phyloP scores from a whole-genome alignment of 164 flowering plant species.

The Umbilicus rupestris region DNA sequence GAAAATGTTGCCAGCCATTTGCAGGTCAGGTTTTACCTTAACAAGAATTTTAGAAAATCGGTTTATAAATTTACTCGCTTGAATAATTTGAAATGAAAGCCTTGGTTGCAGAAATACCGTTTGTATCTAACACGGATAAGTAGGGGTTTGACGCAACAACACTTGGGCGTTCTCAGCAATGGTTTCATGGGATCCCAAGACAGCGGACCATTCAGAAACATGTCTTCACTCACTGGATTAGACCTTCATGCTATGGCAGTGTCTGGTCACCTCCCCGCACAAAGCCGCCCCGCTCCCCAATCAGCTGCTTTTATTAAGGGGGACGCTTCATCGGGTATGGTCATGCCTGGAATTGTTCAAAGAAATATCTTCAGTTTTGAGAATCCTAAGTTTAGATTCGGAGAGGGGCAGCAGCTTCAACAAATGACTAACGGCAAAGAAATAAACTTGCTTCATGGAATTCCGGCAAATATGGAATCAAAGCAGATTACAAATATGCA shows the following conservation, averaged over 20 bases:
- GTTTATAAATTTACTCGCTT: background rate
- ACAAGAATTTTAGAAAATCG: background rate
- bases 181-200: constrained; percentile 51
- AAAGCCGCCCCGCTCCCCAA: constrained; percentile 64
- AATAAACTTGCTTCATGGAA: constrained; percentile 59
- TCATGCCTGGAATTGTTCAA: constrained; percentile 51
- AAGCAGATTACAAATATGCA: constrained; percentile 55
- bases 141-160: constrained; percentile 47
- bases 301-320: constrained; percentile 51
- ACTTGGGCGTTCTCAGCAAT: constrained; percentile 35
- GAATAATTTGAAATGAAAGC: constrained; percentile 4
- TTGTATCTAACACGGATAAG: constrained; percentile 76
- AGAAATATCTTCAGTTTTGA: constrained; percentile 61
- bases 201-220: constrained; percentile 32
- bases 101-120: constrained; percentile 68
- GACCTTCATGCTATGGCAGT: constrained; percentile 69
- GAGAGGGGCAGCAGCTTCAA: constrained; percentile 35
- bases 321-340: constrained; percentile 21
- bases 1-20: constrained; percentile 99
- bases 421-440: constrained; percentile 34
- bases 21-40: constrained; percentile 47
- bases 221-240: constrained; percentile 46
- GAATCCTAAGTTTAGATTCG: constrained; percentile 39
- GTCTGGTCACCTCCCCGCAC: constrained; percentile 56
- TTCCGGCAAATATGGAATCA: constrained; percentile 60